These are phyloP conservation scores for Hortaea sp. DNA, from an alignment of 2,329 filamentous ascomycete genomes.

Conservation along the genomic window DNA sequence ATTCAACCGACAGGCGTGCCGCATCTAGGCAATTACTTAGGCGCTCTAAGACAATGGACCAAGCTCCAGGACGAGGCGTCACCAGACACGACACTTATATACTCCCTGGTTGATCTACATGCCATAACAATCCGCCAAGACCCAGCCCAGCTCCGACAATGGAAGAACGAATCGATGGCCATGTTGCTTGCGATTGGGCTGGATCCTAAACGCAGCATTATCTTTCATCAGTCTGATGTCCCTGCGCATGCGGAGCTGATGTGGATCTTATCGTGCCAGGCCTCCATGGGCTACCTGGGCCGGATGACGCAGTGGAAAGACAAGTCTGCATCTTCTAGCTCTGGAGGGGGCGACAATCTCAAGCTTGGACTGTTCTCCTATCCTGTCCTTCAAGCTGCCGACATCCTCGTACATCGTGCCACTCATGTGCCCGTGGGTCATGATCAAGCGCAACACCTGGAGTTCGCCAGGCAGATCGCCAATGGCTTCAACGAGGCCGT, in stretches of 20 bases:
- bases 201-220: conserved; percentile 60
- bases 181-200: conserved; percentile 75
- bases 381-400: conserved; percentile 88
- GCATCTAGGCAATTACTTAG: conserved; percentile 91
- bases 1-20: conserved; percentile 94
- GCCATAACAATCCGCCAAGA: conserved; percentile 75
- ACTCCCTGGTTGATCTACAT: conserved; percentile 86
- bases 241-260: conserved; percentile 79
- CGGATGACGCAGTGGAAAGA: conserved; percentile 99
- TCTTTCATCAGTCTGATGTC: conserved; percentile 65
- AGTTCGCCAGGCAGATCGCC: conserved; percentile 80
- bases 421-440: conserved; percentile 96
- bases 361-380: conserved; percentile 93
- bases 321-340: conserved; percentile 13
- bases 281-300: conserved; percentile 85
- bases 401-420: conserved; percentile 79
- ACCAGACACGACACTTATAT: conserved; percentile 56
- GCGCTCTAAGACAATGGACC: conserved; percentile 80
- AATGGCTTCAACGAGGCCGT: conserved; percentile 77
- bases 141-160: conserved; percentile 48
- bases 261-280: conserved; percentile 91
- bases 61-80: conserved; percentile 58
- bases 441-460: conserved; percentile 87
- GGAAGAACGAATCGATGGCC: conserved; percentile 66
- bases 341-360: conserved; percentile 4